Percentiles rank a stretch among this genome's conserved stretches.
phyloP scores from a whole-genome alignment of 2,329 filamentous ascomycete genomes.

The Aspergillus tubingensis region DNA sequence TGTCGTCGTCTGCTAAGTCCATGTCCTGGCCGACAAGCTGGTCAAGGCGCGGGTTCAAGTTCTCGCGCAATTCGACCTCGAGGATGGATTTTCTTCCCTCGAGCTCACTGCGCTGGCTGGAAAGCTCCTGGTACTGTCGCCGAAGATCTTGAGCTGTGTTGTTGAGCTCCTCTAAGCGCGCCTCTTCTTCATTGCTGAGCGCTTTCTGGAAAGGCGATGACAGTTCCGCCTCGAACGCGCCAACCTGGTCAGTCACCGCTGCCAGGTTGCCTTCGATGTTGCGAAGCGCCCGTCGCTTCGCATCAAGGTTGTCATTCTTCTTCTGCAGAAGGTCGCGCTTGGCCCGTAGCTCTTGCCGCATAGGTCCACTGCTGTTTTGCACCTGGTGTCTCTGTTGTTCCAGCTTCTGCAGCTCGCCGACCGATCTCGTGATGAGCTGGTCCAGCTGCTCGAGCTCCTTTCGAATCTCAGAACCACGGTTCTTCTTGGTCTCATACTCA shows the following conservation, averaged over 20 bases:
- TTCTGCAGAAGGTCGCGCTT: conserved; percentile 75
- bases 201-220: conserved; percentile 89
- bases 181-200: conserved; percentile 78
- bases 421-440: conserved; percentile 84
- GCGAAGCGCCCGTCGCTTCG: conserved; percentile 64
- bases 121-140: conserved; percentile 74
- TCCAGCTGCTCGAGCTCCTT: conserved; percentile 74
- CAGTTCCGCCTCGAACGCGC: conserved; percentile 77
- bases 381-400: conserved; percentile 76
- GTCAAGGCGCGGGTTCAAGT: conserved; percentile 82
- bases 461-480: conserved; percentile 66
- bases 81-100: conserved; percentile 80
- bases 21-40: conserved; percentile 77
- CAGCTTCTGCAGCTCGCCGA: conserved; percentile 78
- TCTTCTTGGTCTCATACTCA: conserved; percentile 68
- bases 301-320: conserved; percentile 71
- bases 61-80: conserved; percentile 85
- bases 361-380: conserved; percentile 77
- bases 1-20: conserved; percentile 62
- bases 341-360: conserved; percentile 73
- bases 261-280: conserved; percentile 75
- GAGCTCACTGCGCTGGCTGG: conserved; percentile 71
- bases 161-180: conserved; percentile 71
- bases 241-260: conserved; percentile 72
- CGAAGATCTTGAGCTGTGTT: conserved; percentile 71